Base-by-base conservation (phyloP, 2,329 filamentous ascomycete species). In the Fusarium humuli region DNA sequence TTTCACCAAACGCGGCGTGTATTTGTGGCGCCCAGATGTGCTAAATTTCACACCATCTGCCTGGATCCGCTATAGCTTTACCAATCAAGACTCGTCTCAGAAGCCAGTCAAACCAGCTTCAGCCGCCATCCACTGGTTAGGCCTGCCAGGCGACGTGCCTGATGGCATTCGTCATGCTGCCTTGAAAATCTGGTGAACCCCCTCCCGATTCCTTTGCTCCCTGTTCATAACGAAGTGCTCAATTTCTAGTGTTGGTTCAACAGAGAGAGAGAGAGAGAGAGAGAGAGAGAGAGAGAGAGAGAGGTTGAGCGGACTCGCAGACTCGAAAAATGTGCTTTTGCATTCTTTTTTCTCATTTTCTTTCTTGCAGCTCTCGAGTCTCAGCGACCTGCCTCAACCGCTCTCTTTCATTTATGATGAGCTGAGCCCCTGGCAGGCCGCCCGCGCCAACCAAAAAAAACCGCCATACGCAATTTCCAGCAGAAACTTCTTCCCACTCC, bases 111-210 rank as follows among this genome's bases (percentile, higher is more conserved):
- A 52, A 57, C 22, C 62, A 57, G 50, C 44, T 47, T 27, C 47
- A 57, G 56, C 40, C 49, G 55, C 41, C 42, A 46, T 46, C 40
- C 40, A 48, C 22, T 47, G 50, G 27, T 60, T 44, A 56, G 37
- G 56, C 57, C 59, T 65, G 50, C 57, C 61, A 63, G 65, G 61
- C 57, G 71, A 42, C 67, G 61, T 73, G 72, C 72, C 72, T 70
- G 48, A 59, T 70, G 54, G 61, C 45, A 50, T 71, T 71, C 64
- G 71, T 73, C 69, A 72, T 67, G 70, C 67, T 69, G 59, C 73
- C 69, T 75, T 75, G 72, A 75, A 75, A 76, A 74, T 75, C 66
- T 73, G 69, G 72, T 75, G 61, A 75, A 74, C 62, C 72, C 69
- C 73, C 65, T 72, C 71, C 72, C 70, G 63, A 75, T 64, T 76